Conservation (phyloP, 257 asterid species). For the Solanum pinnatisectum region DNA sequence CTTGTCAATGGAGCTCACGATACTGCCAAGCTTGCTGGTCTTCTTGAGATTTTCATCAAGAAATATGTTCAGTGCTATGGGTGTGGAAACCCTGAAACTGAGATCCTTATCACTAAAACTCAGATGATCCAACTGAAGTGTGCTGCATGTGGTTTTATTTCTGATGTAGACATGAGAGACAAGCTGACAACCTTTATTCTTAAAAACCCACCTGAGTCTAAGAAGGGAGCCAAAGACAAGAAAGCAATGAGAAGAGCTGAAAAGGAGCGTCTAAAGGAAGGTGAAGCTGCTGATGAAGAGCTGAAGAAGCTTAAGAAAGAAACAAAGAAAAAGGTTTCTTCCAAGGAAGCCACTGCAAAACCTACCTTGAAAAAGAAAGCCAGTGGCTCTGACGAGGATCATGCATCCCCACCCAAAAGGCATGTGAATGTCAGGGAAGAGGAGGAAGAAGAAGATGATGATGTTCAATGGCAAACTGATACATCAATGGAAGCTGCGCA, state of each 20-base stretch:
- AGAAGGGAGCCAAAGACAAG: constrained; percentile 36
- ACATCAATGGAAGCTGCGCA: constrained; percentile 20
- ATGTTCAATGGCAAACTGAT: constrained; percentile 22
- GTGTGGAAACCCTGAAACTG: constrained; percentile 37
- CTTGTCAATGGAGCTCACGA: constrained; percentile 38
- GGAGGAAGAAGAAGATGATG: constrained; percentile 9
- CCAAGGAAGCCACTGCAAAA: constrained; percentile 17
- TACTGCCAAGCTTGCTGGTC: constrained; percentile 32
- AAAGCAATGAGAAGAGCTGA: constrained; percentile 33
- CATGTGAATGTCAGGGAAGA: constrained; percentile 1
- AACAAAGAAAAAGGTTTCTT: constrained; percentile 25
- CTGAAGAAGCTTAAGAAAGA: constrained; percentile 31
- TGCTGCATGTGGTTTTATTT: constrained; percentile 37
- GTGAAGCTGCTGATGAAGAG: constrained; percentile 37
- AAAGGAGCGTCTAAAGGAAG: constrained; percentile 32
- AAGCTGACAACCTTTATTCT: constrained; percentile 29
- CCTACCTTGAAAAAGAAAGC: constrained; percentile 15
- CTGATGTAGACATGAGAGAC: constrained; percentile 41
- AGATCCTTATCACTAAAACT: constrained; percentile 24
- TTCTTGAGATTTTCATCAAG: constrained; percentile 31
- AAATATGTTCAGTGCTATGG: constrained; percentile 40
- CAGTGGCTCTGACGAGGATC: constrained; percentile 17
- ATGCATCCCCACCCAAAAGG: background rate
- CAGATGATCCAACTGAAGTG: constrained; percentile 38
- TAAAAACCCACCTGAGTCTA: constrained; percentile 32